phyloP scores from a whole-genome alignment of 176 grass and related monocot species.

The Rhynchospora tenuis region DNA sequence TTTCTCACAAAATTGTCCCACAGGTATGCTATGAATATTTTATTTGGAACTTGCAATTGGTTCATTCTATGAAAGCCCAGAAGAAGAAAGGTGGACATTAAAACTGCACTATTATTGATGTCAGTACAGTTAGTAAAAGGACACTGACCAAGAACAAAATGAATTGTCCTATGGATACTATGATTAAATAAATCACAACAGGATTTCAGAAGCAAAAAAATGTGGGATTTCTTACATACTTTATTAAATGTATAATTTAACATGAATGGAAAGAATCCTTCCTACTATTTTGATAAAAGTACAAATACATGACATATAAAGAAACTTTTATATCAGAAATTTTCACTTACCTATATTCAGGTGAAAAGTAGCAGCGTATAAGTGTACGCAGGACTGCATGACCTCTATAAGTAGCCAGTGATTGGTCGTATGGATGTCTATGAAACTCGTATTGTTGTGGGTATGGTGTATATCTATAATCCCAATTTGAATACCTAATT shows the following conservation, averaged over 20 bases:
- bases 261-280: not conserved
- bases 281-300: not conserved
- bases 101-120: not conserved
- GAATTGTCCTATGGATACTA: not conserved
- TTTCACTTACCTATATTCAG: conserved; percentile 42
- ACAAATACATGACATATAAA: not conserved
- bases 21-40: not conserved
- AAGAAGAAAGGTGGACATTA: not conserved
- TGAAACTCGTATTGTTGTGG: conserved; percentile 43
- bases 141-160: not conserved
- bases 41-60: not conserved
- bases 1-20: not conserved
- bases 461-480: conserved; percentile 68
- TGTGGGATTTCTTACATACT: not conserved
- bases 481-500: conserved; percentile 38
- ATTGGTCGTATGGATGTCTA: conserved; percentile 70
- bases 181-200: not conserved
- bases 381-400: conserved; percentile 81
- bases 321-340: not conserved
- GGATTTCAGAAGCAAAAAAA: not conserved
- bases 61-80: not conserved
- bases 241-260: not conserved
- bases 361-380: conserved; percentile 85
- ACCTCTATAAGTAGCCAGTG: conserved; percentile 72
- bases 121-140: not conserved